Percentiles rank a stretch among this genome's conserved stretches.
Evolutionary conservation across 2,329 filamentous ascomycete genomes (phyloP).

Genomic region (Fusarium robinianum): DNA sequence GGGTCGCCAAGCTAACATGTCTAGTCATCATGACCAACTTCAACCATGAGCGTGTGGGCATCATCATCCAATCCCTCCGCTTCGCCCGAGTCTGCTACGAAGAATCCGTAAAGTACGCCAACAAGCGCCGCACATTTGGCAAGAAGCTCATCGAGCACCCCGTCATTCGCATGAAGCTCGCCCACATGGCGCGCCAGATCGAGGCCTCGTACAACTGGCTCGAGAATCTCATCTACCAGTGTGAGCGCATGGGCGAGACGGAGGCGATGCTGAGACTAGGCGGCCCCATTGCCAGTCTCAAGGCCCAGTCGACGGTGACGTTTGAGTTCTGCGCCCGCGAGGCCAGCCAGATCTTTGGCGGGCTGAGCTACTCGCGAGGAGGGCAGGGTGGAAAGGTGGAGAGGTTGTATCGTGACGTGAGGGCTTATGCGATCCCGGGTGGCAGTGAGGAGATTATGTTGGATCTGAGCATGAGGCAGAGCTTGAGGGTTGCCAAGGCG

Average conservation of each 20-base stretch:
- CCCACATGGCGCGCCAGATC: slow-evolving; percentile 97
- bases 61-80: slow-evolving; percentile 95
- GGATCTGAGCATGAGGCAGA: slow-evolving; percentile 92
- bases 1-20: slow-evolving; percentile 17
- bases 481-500: slow-evolving; percentile 82
- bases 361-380: slow-evolving; percentile 86
- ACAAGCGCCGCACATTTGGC: slow-evolving; percentile 96
- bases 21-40: slow-evolving; percentile 98
- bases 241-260: slow-evolving; percentile 87
- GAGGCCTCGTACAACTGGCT: slow-evolving; percentile 98
- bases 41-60: slow-evolving; percentile 98
- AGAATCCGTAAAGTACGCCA: slow-evolving; percentile 93
- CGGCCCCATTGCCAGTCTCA: slow-evolving; percentile 89
- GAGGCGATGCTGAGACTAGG: slow-evolving; percentile 96
- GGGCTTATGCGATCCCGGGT: slow-evolving; percentile 94
- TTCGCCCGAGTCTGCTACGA: slow-evolving; percentile 98
- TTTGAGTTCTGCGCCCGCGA: slow-evolving; percentile 98
- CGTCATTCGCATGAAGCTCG: slow-evolving; percentile 96
- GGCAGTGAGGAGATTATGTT: slow-evolving; percentile 99
- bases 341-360: slow-evolving; percentile 96
- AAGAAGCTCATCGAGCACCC: slow-evolving; percentile 96
- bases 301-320: slow-evolving; percentile 90
- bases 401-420: slow-evolving; percentile 89
- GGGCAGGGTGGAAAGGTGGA: slow-evolving; percentile 96
- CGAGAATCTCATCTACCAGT: slow-evolving; percentile 93